Percentiles rank a stretch among this genome's conserved stretches.
phyloP scores from a whole-genome alignment of 345 rosid genomes.

The Salix dunnii region DNA sequence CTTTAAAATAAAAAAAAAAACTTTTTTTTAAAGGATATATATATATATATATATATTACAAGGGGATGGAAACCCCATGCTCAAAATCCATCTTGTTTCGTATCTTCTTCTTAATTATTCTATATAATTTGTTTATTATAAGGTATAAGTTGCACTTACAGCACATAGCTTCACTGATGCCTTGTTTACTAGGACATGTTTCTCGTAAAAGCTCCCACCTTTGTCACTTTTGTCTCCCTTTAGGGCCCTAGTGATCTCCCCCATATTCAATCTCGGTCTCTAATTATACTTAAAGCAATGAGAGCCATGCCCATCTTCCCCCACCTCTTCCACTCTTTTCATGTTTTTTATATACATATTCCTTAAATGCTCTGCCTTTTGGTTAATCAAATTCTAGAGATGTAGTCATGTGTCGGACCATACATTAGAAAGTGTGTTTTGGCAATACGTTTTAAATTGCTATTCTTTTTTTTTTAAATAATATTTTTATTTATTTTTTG shows the following conservation, averaged over 20 bases:
- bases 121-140: background rate
- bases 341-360: background rate
- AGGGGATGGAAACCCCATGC: background rate
- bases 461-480: no score
- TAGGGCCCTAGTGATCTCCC: background rate
- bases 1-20: no score
- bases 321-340: constrained; percentile 8
- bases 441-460: no score
- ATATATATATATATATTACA: no score
- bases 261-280: background rate
- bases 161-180: constrained; percentile 22
- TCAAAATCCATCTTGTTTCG: background rate
- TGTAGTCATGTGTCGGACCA: background rate
- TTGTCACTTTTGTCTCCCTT: constrained; percentile 16
- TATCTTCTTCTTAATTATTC: background rate
- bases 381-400: background rate
- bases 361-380: background rate
- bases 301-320: background rate
- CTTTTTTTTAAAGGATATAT: no score
- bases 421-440: background rate
- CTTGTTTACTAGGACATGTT: background rate
- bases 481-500: no score
- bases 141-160: constrained; percentile 12
- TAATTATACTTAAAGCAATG: background rate
- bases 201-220: constrained; percentile 21